A percentile compares a stretch with the other conserved stretches of the same genome.
Evolutionary conservation across 306 rosid genomes (phyloP).

Genomic region (Alnus rubra): DNA sequence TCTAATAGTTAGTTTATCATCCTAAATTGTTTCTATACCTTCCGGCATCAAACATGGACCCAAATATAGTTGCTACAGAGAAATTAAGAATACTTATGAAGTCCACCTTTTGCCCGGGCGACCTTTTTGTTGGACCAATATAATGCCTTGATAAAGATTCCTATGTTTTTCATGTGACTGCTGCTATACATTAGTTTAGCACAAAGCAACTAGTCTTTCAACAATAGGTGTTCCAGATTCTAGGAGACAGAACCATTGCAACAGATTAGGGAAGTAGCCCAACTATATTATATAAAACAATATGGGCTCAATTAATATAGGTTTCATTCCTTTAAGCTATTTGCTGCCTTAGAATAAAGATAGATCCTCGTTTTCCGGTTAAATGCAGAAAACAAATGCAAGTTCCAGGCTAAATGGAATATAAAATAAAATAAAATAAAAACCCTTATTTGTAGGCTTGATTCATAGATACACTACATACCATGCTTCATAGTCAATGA

Average conservation of each 20-base stretch:
- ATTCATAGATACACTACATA: constrained; percentile 35
- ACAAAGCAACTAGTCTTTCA: background rate
- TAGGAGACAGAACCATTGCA: too few species aligned
- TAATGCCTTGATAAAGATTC: background rate
- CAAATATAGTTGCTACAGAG: background rate
- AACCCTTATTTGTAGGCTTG: constrained; percentile 1
- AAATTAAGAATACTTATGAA: background rate
- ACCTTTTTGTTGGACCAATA: background rate
- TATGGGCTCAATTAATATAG: too few species aligned
- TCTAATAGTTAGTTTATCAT: background rate
- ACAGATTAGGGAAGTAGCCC: too few species aligned
- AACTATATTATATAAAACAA: too few species aligned
- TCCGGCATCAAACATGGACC: background rate
- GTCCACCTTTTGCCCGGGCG: background rate
- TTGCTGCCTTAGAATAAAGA: background rate
- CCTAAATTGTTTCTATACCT: background rate
- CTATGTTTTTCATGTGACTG: background rate
- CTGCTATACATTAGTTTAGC: background rate
- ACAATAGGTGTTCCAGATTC: background rate
- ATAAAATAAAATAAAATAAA: background rate
- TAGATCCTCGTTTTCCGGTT: background rate
- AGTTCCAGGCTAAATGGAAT: background rate
- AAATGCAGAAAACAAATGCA: background rate
- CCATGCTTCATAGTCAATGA: constrained; percentile 97
- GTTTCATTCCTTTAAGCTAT: background rate